Conservation (phyloP, 306 rosid genomes). For the Prosopis cineraria region DNA sequence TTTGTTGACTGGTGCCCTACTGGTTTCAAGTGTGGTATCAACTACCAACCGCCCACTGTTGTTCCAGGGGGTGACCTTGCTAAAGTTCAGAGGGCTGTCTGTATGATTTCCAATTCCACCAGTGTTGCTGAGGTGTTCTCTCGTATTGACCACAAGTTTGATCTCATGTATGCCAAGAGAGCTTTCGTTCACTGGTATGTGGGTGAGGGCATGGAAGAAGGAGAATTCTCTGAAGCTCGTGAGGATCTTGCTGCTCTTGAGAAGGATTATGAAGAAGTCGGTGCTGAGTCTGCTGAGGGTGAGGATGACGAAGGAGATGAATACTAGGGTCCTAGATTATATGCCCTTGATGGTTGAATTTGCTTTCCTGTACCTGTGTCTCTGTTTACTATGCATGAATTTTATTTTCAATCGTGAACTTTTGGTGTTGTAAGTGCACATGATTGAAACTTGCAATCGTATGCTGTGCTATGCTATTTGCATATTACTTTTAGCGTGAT, state of each 20-base stretch:
- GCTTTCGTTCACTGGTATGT: constrained; percentile 98
- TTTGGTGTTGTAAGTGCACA: not conserved
- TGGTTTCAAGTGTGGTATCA: constrained; percentile 92
- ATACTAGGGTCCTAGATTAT: constrained; percentile 39
- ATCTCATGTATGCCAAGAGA: constrained; percentile 89
- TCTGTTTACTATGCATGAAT: not conserved
- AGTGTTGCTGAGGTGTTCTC: constrained; percentile 93
- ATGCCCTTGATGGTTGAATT: not conserved
- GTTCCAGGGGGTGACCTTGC: constrained; percentile 98
- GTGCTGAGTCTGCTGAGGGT: constrained; percentile 83
- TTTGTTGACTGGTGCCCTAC: constrained; percentile 98
- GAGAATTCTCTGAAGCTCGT: constrained; percentile 94
- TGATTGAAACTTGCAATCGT: not conserved
- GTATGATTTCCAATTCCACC: constrained; percentile 95
- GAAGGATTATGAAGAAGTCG: constrained; percentile 94
- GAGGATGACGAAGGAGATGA: constrained; percentile 73
- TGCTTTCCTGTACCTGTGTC: not conserved
- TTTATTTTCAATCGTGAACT: not conserved
- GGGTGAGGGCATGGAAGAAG: constrained; percentile 99
- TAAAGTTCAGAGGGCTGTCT: constrained; percentile 90
- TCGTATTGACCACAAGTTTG: constrained; percentile 87
- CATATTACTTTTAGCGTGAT: not conserved
- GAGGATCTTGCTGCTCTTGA: constrained; percentile 96
- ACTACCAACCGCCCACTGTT: constrained; percentile 93
- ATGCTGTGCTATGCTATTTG: not conserved